Evolutionary conservation across 257 asterid genomes (phyloP).

Genomic region (Solanum ahanhuiri): DNA sequence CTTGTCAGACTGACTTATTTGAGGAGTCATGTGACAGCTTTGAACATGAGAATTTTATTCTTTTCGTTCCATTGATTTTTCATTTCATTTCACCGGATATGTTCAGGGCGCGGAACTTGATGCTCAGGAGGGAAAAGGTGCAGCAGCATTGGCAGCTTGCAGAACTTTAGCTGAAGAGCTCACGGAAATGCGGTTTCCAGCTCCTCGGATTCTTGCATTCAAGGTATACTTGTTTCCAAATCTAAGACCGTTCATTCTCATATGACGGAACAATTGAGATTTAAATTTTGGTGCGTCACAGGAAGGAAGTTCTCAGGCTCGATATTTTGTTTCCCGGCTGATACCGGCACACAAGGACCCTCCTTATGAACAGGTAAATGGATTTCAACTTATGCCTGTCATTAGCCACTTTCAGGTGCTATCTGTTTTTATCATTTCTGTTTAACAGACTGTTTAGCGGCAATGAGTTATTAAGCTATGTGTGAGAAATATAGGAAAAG

Average conservation of each 20-base stretch:
- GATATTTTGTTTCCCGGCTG: slow-evolving; percentile 85
- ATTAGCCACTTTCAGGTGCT: background rate
- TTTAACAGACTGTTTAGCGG: background rate
- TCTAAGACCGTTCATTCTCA: background rate
- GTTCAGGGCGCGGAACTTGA: slow-evolving; percentile 91
- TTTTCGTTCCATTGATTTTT: background rate
- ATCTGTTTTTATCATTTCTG: background rate
- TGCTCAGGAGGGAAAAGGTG: slow-evolving; percentile 81
- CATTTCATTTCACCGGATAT: slow-evolving; percentile 4
- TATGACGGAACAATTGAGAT: background rate
- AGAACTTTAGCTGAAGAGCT: slow-evolving; percentile 98
- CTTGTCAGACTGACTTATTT: background rate
- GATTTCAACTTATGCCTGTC: background rate
- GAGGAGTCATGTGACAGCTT: background rate
- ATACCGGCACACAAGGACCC: slow-evolving; percentile 97
- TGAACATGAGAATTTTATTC: background rate
- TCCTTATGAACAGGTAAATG: slow-evolving; percentile 80
- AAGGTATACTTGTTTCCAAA: slow-evolving; percentile 37
- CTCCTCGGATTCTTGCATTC: slow-evolving; percentile 96
- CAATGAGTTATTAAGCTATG: background rate
- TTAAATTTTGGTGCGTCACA: slow-evolving; percentile 16
- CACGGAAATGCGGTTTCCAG: slow-evolving; percentile 89
- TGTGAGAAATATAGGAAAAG: too few species aligned
- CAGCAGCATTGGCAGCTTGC: slow-evolving; percentile 97
- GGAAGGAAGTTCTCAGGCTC: slow-evolving; percentile 99